Evolutionary conservation across 2,329 filamentous ascomycete genomes (phyloP), one percentile per base, ranked within the genome.

Genomic region (Pseudogymnoascus sp.): DNA sequence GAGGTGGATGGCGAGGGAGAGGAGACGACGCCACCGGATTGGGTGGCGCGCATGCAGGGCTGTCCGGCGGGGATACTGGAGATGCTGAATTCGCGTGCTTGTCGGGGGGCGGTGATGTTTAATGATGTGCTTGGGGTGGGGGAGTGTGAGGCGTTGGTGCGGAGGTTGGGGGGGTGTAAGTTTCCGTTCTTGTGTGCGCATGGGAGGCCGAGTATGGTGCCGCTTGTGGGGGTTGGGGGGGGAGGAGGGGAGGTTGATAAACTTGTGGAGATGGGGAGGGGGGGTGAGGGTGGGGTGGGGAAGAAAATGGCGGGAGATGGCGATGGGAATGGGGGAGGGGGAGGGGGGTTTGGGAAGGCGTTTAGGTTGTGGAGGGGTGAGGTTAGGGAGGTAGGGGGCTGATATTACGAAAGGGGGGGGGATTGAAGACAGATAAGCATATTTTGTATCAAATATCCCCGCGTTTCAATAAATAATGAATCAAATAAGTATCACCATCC

Each of bases 161-260:
- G 63, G 1, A 78, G 79, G 2, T 75, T 95, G n/a, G 80, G 82
- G 0, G 71, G 70, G 0, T 92, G 88, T 68, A 80, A 79, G 0
- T 90, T 93, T 66, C 90, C 91, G 0, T 95, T 95, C 68, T 87
- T 91, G 71, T 96, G 91, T 74, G 91, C 91, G 1, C 91, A 96
- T 77, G 91, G 91, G 0, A 79, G 87, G 62, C 86, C 86, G 1
- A 86, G 83, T 35, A 83, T 89, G 81, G 81, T 83, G 5, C 86
- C 86, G 1, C 65, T 89, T n/a, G 73, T 87, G 3, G 80, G 19
- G 17, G 35, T 62, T 26, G 61, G 21, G 42, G 42, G 26, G 21
- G 42, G 42, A 23, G 42, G 19, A 4, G 40, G 19, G 21, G 19
- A 9, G 11, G 19, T n/a, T n/a, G n/a, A n/a, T n/a, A n/a, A n/a